phyloP scores from a whole-genome alignment of 345 rosid genomes.

The Gossypium longicalyx region DNA sequence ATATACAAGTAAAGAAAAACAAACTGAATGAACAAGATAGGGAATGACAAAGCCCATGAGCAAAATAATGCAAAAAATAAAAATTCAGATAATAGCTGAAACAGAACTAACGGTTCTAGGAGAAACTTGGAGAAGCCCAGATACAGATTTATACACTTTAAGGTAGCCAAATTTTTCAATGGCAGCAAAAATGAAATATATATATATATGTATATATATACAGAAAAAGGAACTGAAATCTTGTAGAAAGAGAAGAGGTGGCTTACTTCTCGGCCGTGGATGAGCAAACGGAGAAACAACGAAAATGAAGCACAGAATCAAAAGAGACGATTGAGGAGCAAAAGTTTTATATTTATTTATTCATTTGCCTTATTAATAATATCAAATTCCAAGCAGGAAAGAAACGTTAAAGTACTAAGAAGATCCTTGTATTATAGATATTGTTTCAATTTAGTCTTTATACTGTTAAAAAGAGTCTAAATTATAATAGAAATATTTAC shows the following conservation, averaged over 20 bases:
- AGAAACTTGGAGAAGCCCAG: neutral
- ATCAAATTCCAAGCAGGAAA: too few species aligned
- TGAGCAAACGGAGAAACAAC: neutral
- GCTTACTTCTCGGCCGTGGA: neutral
- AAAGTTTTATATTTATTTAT: neutral
- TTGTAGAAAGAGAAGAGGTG: neutral
- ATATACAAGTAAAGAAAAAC: neutral
- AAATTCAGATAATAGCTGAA: neutral
- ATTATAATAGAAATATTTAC: too few species aligned
- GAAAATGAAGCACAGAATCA: neutral
- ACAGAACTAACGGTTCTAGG: neutral
- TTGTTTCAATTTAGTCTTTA: too few species aligned
- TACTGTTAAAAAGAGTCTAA: too few species aligned
- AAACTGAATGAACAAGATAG: neutral
- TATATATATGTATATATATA: too few species aligned
- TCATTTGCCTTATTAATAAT: too few species aligned
- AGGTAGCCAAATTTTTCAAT: too few species aligned
- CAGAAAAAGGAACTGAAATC: neutral
- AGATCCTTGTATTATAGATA: too few species aligned
- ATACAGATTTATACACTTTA: too few species aligned
- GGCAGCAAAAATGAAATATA: too few species aligned
- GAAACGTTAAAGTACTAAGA: too few species aligned
- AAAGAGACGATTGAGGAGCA: neutral
- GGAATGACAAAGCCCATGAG: neutral
- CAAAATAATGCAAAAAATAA: neutral